Conservation (phyloP, 805 yeast species). For the Metschnikowia kofuensis region DNA sequence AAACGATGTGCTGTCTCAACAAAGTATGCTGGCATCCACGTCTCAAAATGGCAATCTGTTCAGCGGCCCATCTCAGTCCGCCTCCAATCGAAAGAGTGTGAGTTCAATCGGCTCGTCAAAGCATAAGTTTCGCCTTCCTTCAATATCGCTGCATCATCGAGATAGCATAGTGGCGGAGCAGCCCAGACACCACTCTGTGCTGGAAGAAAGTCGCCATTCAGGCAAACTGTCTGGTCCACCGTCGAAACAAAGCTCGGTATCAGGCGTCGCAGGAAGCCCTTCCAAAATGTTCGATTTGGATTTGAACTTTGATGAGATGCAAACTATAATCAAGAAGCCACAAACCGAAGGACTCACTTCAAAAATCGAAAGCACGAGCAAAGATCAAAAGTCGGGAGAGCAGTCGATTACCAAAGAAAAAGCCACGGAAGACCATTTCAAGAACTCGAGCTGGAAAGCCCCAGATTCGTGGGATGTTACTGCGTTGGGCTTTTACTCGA, state of each 20-base stretch:
- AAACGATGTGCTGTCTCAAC: neutral
- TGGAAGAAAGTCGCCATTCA: slow-evolving; percentile 14
- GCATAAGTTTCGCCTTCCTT: slow-evolving; percentile 38
- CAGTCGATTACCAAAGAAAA: slow-evolving; percentile 1
- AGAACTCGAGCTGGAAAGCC: slow-evolving; percentile 37
- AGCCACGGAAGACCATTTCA: slow-evolving; percentile 11
- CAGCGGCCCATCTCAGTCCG: slow-evolving; percentile 1
- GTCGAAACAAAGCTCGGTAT: slow-evolving; percentile 13
- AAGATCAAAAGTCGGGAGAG: slow-evolving; percentile 4
- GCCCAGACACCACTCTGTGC: slow-evolving; percentile 11
- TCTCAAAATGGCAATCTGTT: neutral
- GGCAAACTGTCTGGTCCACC: slow-evolving; percentile 13
- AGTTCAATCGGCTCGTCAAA: slow-evolving; percentile 20
- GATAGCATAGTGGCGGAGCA: slow-evolving; percentile 10
- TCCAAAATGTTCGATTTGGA: slow-evolving; percentile 37
- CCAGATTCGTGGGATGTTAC: slow-evolving; percentile 52
- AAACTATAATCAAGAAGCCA: slow-evolving; percentile 44
- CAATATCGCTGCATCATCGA: slow-evolving; percentile 31
- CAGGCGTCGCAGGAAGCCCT: slow-evolving; percentile 13
- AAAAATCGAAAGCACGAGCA: neutral
- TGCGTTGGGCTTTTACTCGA: slow-evolving; percentile 11
- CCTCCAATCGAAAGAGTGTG: slow-evolving; percentile 9
- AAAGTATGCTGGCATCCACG: neutral
- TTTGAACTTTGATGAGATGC: slow-evolving; percentile 49
- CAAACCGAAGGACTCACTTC: neutral